Evolutionary conservation across 495 filamentous ascomycete species (phyloP).

Genomic region (Aspergillus hancockii): DNA sequence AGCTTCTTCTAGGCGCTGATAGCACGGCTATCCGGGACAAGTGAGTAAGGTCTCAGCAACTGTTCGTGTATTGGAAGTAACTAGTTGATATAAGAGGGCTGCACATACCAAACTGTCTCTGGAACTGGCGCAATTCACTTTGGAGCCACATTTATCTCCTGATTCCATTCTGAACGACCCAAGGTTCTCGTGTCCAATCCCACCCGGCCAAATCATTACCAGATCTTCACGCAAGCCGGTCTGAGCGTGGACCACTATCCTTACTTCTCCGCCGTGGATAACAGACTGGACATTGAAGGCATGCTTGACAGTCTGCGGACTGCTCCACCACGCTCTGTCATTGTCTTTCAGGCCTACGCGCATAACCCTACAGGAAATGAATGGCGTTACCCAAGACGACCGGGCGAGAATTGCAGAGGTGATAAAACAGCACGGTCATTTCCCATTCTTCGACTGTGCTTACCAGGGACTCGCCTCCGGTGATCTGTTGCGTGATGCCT

Average conservation of each 20-base stretch:
- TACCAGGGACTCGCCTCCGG: constrained; percentile 44
- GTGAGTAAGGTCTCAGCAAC: neutral
- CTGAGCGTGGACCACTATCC: constrained; percentile 22
- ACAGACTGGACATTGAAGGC: no score
- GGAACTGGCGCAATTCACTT: constrained; percentile 81
- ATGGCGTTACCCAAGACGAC: constrained; percentile 36
- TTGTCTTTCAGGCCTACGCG: constrained; percentile 42
- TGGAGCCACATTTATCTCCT: constrained; percentile 70
- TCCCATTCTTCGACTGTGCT: constrained; percentile 44
- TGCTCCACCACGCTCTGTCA: constrained; percentile 13
- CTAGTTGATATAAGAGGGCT: neutral
- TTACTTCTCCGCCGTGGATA: constrained; percentile 25
- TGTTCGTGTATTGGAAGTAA: no score
- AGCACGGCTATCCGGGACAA: neutral
- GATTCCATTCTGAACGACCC: neutral
- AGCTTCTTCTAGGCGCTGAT: neutral
- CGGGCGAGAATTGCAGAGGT: constrained; percentile 36
- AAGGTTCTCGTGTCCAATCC: constrained; percentile 17
- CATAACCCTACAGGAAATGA: constrained; percentile 45
- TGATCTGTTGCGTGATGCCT: constrained; percentile 37
- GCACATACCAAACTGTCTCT: constrained; percentile 66
- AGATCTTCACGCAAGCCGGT: constrained; percentile 17
- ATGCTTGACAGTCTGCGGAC: constrained; percentile 1
- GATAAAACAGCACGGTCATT: constrained; percentile 28
- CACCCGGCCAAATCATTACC: constrained; percentile 32